Percentiles rank a stretch among this genome's conserved stretches.
phyloP scores from a whole-genome alignment of 2,329 filamentous ascomycete genomes.

The Hypomyces rosellus region DNA sequence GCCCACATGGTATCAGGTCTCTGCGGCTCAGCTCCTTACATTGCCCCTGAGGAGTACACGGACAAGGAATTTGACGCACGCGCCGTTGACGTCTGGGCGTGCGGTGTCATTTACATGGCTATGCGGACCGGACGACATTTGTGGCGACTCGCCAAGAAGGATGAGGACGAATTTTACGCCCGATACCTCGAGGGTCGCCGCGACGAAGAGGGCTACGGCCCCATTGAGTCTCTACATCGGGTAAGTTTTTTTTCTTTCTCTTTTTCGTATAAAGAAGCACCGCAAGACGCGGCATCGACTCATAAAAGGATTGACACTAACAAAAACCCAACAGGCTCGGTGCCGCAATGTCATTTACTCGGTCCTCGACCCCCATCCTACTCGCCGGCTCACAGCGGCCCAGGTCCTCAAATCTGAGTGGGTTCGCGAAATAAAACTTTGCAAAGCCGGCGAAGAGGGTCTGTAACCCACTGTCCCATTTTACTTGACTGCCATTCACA shows the following conservation, averaged over 20 bases:
- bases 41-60: constrained; percentile 91
- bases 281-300: no score
- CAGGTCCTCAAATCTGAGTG: constrained; percentile 98
- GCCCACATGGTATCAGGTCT: constrained; percentile 97
- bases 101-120: constrained; percentile 98
- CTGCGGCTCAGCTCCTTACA: constrained; percentile 94
- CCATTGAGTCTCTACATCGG: constrained; percentile 90
- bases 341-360: constrained; percentile 99
- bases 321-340: constrained; percentile 59
- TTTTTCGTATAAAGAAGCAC: background rate
- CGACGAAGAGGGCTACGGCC: constrained; percentile 91
- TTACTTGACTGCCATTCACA: constrained; percentile 10
- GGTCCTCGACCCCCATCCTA: constrained; percentile 90
- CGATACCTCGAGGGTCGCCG: constrained; percentile 88
- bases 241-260: constrained; percentile 53
- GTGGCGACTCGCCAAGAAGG: constrained; percentile 94
- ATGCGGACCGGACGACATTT: constrained; percentile 95
- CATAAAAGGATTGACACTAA: background rate
- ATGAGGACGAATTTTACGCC: constrained; percentile 95
- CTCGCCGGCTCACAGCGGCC: constrained; percentile 85
- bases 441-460: constrained; percentile 93
- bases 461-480: constrained; percentile 48
- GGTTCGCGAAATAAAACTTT: constrained; percentile 95
- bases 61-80: constrained; percentile 95
- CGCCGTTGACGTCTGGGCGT: constrained; percentile 98